Evolutionary conservation across 2,329 filamentous ascomycete genomes (phyloP).

Genomic region (Knufia fluminis): DNA sequence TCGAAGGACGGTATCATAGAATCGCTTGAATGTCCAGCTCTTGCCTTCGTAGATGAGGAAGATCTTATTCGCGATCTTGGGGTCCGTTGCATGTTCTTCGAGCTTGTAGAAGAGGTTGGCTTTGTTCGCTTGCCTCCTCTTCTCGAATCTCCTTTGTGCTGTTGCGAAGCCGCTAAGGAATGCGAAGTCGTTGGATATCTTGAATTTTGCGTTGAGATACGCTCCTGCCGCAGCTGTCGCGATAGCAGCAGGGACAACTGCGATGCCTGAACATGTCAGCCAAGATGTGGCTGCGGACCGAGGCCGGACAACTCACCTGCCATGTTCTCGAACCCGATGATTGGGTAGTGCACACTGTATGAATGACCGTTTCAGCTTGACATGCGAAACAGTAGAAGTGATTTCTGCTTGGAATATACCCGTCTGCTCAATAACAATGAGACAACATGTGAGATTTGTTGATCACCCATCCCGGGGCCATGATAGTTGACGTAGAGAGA

Average conservation of each 20-base stretch:
- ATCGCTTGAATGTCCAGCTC: conserved; percentile 64
- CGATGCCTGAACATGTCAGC: not conserved
- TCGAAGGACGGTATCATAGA: conserved; percentile 60
- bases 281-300: not conserved
- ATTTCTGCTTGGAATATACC: too few relatives aligned
- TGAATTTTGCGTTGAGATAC: conserved; percentile 66
- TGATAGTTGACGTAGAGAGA: too few relatives aligned
- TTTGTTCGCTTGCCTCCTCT: conserved; percentile 47
- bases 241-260: conserved; percentile 35
- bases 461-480: too few relatives aligned
- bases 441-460: too few relatives aligned
- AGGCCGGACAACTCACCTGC: not conserved
- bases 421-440: too few relatives aligned
- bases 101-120: conserved; percentile 67
- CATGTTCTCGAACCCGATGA: not conserved
- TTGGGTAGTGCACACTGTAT: too few relatives aligned
- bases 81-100: conserved; percentile 55
- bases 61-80: conserved; percentile 40
- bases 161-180: conserved; percentile 49
- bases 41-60: conserved; percentile 62
- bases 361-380: too few relatives aligned
- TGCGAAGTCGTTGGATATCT: conserved; percentile 53
- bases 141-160: conserved; percentile 34
- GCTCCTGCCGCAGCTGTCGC: conserved; percentile 51
- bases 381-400: too few relatives aligned